A percentile compares a stretch with the other conserved stretches of the same genome.
These are phyloP conservation scores for Vachellia collinsii DNA, from an alignment of 306 rosid genomes.

Conservation along the genomic window DNA sequence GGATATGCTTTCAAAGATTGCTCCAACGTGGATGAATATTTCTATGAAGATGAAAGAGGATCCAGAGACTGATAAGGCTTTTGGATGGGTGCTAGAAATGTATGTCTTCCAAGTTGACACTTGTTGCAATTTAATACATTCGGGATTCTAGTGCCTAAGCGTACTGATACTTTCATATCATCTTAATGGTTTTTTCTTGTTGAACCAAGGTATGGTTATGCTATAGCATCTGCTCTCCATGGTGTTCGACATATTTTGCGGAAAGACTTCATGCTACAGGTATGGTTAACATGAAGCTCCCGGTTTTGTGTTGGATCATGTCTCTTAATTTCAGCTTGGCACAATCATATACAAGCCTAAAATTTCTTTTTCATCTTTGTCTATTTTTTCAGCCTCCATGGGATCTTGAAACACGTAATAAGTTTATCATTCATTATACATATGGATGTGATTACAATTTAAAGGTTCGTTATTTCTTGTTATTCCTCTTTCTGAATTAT, in stretches of 20 bases:
- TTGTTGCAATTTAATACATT: conserved; percentile 4
- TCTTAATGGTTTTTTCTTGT: conserved; percentile 31
- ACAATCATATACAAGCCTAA: conserved; percentile 1
- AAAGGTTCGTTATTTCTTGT: conserved; percentile 55
- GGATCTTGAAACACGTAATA: conserved; percentile 74
- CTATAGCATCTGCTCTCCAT: conserved; percentile 93
- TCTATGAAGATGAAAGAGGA: conserved; percentile 95
- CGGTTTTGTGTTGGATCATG: conserved; percentile 24
- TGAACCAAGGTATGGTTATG: conserved; percentile 89
- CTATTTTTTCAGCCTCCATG: conserved; percentile 87
- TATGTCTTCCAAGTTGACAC: conserved; percentile 48
- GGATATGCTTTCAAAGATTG: conserved; percentile 87
- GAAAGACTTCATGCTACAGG: conserved; percentile 98
- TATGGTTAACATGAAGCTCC: conserved; percentile 36
- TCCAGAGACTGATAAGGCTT: conserved; percentile 81
- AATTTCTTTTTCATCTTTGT: conserved; percentile 22
- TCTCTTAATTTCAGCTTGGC: conserved; percentile 11
- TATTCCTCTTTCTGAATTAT: conserved; percentile 27
- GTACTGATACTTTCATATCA: conserved; percentile 33
- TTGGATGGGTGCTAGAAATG: conserved; percentile 99
- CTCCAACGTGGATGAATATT: conserved; percentile 97
- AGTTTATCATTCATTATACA: conserved; percentile 85
- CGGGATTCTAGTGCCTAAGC: conserved; percentile 11
- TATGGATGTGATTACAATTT: conserved; percentile 91
- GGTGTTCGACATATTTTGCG: conserved; percentile 88